Conservation (phyloP, 2,329 filamentous ascomycete species). For the Colletotrichum tropicicola region DNA sequence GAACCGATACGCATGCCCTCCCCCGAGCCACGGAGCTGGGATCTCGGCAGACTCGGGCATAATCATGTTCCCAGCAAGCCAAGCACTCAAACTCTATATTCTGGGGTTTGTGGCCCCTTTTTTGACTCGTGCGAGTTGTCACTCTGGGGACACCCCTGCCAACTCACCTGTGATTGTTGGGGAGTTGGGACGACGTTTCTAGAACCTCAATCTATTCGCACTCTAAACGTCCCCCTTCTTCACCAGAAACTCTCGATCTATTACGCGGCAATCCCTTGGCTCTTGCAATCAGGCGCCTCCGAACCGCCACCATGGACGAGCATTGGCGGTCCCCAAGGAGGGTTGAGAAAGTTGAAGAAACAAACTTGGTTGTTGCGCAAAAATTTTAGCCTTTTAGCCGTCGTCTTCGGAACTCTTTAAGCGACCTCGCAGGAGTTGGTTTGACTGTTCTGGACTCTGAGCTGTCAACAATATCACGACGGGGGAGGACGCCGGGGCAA, state of each 20-base stretch:
- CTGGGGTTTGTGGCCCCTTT: not conserved
- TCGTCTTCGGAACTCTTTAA: not conserved
- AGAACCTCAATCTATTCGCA: not conserved
- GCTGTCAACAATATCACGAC: not conserved
- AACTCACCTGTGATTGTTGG: not conserved
- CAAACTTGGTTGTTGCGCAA: not conserved
- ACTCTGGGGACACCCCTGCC: conserved; percentile 3
- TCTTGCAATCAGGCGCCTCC: not conserved
- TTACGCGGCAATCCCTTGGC: not conserved
- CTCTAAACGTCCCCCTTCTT: not conserved
- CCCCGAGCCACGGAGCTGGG: not conserved
- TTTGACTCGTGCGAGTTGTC: conserved; percentile 4
- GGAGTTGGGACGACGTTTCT: not conserved
- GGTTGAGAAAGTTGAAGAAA: not conserved
- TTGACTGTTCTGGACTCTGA: not conserved
- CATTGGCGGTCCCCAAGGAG: not conserved
- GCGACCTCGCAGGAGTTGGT: not conserved
- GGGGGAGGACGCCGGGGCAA: not conserved
- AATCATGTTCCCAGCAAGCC: not conserved
- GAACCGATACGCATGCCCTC: not conserved
- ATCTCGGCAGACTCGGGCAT: not conserved
- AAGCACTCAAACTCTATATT: not conserved
- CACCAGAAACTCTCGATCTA: not conserved
- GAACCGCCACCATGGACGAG: not conserved
- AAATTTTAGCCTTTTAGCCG: not conserved